Percentiles rank a stretch among this genome's conserved stretches.
Evolutionary conservation across 2,329 filamentous ascomycete genomes (phyloP).

Genomic region (Furcasterigmium sp.): DNA sequence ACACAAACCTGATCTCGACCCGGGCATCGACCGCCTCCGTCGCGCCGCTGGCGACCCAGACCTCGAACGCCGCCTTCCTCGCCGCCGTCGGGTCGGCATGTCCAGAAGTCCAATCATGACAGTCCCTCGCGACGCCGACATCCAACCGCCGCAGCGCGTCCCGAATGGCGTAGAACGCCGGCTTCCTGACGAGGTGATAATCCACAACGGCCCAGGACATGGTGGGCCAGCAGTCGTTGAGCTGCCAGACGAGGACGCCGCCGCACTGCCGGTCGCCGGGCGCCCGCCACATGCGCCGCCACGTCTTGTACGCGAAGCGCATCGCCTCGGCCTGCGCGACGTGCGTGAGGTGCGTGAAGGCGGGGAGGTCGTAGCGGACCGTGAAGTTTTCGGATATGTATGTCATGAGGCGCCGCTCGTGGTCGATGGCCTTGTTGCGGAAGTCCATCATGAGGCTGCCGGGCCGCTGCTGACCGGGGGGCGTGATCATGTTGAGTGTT

Average conservation of each 20-base stretch:
- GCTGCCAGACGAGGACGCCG: conserved; percentile 62
- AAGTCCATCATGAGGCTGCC: conserved; percentile 62
- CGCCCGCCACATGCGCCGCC: conserved; percentile 60
- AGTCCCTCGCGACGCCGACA: conserved; percentile 46
- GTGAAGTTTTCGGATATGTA: conserved; percentile 73
- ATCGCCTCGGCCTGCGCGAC: conserved; percentile 49
- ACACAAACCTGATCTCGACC: conserved; percentile 32
- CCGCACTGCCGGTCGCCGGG: conserved; percentile 53
- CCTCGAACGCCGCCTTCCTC: conserved; percentile 32
- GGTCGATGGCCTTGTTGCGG: conserved; percentile 77
- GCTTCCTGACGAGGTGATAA: conserved; percentile 11
- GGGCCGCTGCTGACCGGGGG: conserved; percentile 47
- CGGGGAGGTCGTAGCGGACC: conserved; percentile 49
- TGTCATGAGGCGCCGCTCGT: conserved; percentile 67
- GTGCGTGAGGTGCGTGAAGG: conserved; percentile 69
- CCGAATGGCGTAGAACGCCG: conserved; percentile 27
- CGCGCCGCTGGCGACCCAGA: conserved; percentile 35
- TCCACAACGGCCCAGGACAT: conserved; percentile 58
- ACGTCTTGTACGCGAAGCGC: conserved; percentile 44
- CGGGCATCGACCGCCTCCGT: conserved; percentile 16
- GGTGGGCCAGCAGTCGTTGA: conserved; percentile 67
- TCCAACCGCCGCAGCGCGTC: conserved; percentile 55
- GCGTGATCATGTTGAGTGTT: conserved; percentile 58
- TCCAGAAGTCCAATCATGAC: conserved; percentile 37
- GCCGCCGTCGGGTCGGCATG: conserved; percentile 34